These are phyloP conservation scores for Saccharomyces hybrid DNA, from an alignment of 1,139 yeast species.

Conservation along the genomic window DNA sequence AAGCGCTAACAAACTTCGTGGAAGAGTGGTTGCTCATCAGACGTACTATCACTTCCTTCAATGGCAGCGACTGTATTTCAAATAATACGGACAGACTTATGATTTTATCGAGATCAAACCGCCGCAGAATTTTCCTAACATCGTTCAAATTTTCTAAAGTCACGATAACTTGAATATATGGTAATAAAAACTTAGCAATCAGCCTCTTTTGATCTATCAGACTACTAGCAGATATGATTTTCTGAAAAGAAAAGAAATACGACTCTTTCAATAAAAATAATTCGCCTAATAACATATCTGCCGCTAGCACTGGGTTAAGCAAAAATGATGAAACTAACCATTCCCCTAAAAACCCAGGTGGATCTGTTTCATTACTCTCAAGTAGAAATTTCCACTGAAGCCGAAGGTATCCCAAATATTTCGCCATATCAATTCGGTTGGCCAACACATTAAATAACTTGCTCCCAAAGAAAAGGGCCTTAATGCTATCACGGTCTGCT, in stretches of 20 bases:
- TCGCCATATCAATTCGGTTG: constrained; percentile 20
- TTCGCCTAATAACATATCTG: constrained; percentile 18
- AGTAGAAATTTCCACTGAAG: constrained; percentile 25
- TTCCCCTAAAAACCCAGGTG: constrained; percentile 7
- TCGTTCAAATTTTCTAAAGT: constrained; percentile 12
- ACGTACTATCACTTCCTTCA: constrained; percentile 23
- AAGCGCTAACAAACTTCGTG: constrained; percentile 10
- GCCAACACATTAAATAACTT: constrained; percentile 30
- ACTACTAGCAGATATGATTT: constrained; percentile 12
- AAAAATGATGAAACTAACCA: constrained; percentile 24
- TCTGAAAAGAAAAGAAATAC: constrained; percentile 12
- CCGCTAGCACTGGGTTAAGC: constrained; percentile 29
- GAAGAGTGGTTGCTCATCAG: constrained; percentile 13
- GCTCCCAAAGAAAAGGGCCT: constrained; percentile 33
- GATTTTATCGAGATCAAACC: constrained; percentile 3
- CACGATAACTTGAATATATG: constrained; percentile 20
- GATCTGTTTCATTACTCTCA: constrained; percentile 1
- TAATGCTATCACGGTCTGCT: constrained; percentile 19
- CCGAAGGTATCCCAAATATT: constrained; percentile 22
- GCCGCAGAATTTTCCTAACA: constrained; percentile 14
- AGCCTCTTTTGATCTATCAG: constrained; percentile 21
- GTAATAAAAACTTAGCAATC: constrained; percentile 21
- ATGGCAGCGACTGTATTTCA: constrained; percentile 14
- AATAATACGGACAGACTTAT: constrained; percentile 14
- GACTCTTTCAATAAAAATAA: constrained; percentile 15